Evolutionary conservation across 805 yeast genomes (phyloP).

Genomic region (Alloascoidea africana): DNA sequence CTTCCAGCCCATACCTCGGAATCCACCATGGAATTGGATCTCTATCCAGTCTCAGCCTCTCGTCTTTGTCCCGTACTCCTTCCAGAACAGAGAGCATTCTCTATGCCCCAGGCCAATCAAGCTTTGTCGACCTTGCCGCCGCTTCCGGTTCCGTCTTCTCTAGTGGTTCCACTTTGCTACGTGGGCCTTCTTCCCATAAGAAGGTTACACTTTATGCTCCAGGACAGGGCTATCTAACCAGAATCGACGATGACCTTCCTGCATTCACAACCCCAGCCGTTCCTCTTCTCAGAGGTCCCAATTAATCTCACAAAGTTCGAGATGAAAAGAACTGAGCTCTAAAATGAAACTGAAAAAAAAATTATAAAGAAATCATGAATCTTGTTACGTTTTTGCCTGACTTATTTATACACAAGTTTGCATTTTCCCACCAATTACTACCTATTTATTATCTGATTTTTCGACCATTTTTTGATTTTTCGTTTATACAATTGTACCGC

Average conservation of each 20-base stretch:
- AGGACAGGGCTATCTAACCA: not conserved
- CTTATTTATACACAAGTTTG: no score
- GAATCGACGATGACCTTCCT: not conserved
- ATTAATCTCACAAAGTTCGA: no score
- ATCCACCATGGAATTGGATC: not conserved
- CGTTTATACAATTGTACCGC: no score
- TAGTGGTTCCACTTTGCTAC: not conserved
- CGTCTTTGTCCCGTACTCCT: not conserved
- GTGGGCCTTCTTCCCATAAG: slow-evolving; percentile 1
- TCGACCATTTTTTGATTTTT: no score
- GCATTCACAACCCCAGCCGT: not conserved
- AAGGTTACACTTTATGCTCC: slow-evolving; percentile 1
- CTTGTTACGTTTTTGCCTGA: no score
- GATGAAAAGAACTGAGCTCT: no score
- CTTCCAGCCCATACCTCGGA: not conserved
- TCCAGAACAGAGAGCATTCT: not conserved
- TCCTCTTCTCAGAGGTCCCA: not conserved
- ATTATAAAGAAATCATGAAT: no score
- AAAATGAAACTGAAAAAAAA: no score
- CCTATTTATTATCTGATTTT: no score
- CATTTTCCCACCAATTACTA: no score
- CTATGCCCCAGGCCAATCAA: not conserved
- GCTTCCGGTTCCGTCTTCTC: not conserved
- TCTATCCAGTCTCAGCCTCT: no score
- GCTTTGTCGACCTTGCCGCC: slow-evolving; percentile 1